Conservation (phyloP, 2,329 filamentous ascomycete genomes). For the Paracamarosporium sp. region DNA sequence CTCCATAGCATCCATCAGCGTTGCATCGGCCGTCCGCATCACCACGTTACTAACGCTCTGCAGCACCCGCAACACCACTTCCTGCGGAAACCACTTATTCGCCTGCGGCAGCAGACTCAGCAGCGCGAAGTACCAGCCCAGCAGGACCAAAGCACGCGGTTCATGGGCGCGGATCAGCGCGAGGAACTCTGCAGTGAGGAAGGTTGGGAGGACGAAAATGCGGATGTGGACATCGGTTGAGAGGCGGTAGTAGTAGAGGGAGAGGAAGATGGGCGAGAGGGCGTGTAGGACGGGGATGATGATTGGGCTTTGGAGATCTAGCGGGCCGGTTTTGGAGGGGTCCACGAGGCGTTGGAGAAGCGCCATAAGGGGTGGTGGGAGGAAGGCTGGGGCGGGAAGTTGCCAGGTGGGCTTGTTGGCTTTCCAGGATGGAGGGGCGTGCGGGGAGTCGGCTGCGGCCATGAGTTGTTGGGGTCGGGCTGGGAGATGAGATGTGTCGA, state of each 20-base stretch:
- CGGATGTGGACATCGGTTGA: slow-evolving; percentile 37
- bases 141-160: slow-evolving; percentile 32
- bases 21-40: slow-evolving; percentile 13
- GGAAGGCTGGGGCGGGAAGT: slow-evolving; percentile 28
- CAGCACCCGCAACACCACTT: slow-evolving; percentile 21
- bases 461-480: slow-evolving; percentile 12
- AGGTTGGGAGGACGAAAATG: slow-evolving; percentile 36
- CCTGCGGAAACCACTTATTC: slow-evolving; percentile 32
- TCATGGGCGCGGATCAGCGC: slow-evolving; percentile 28
- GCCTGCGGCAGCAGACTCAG: slow-evolving; percentile 23
- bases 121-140: slow-evolving; percentile 40
- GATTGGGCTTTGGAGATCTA: slow-evolving; percentile 28
- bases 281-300: slow-evolving; percentile 37
- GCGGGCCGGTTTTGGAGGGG: slow-evolving; percentile 13
- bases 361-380: slow-evolving; percentile 33
- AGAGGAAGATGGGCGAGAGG: slow-evolving; percentile 40
- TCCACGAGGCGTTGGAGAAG: slow-evolving; percentile 26
- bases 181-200: slow-evolving; percentile 37
- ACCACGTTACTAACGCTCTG: slow-evolving; percentile 29
- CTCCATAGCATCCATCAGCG: slow-evolving; percentile 24
- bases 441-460: neutral
- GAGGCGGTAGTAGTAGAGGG: slow-evolving; percentile 39
- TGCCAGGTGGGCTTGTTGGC: slow-evolving; percentile 11
- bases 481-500: slow-evolving; percentile 14
- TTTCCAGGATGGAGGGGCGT: slow-evolving; percentile 12